Evolutionary conservation across 2,329 filamentous ascomycete species (phyloP), one percentile per base, ranked within the genome.

Genomic region (Endothia cerciana): DNA sequence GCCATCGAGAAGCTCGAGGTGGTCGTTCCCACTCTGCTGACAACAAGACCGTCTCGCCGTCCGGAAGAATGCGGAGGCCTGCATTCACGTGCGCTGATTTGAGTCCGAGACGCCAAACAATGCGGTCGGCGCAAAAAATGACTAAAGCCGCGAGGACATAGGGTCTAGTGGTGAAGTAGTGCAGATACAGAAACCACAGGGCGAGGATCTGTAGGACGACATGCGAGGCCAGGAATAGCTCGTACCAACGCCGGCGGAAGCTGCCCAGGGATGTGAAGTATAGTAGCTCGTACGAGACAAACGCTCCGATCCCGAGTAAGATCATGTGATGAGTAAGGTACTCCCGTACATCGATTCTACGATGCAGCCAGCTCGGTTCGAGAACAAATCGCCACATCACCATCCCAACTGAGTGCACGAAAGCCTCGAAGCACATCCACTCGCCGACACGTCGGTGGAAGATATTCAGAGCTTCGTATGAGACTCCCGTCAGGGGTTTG

Each of bases 401-500:
- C 82, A 90, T 88, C 30, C 83, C 81, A 4, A 74, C 71, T 41
- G 82, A 80, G 70, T 91, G 88, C 0, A 89, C 67, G 0, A 85
- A 70, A 1, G 86, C 87, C 47, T 85, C 78, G n/a, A 88, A 74
- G 72, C 86, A 89, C 75, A 89, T 80, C 36, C 85, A 73, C 73
- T 89, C 87, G 30, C 88, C 87, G 1, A 89, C 79, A 4, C 87
- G 81, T 43, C 88, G 84, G 72, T 91, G 88, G 64, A 90, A 83
- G 56, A 90, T 84, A 72, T 90, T 89, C 51, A 90, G 78, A 5
- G 85, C 82, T 74, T 90, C 88, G 71, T 91, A 91, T 0, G 87
- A 89, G 68, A 84, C 83, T 4, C 88, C 87, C 0, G 87, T 89
- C 22, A 91, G 76, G 1, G 80, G 70, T 65, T 85, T 84, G 41